A percentile compares a stretch with the other conserved stretches of the same genome.
These are phyloP conservation scores for Apiospora arundinis DNA, from an alignment of 2,329 filamentous ascomycete genomes.

Conservation along the genomic window DNA sequence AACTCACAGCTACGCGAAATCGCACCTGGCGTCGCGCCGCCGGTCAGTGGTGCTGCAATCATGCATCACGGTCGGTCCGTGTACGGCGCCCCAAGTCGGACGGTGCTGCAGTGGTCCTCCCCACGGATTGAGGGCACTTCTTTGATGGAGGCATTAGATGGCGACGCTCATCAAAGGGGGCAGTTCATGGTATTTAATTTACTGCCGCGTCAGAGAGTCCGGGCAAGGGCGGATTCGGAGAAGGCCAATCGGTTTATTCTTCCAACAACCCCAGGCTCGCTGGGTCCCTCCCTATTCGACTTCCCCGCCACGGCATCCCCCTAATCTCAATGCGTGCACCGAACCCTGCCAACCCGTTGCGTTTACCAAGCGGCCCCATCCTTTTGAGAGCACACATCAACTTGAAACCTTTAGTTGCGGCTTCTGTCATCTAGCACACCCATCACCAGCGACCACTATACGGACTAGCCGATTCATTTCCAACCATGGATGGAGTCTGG, in stretches of 20 bases:
- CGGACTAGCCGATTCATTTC: slow-evolving; percentile 13
- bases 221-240: neutral
- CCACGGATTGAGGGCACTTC: too few species aligned
- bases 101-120: neutral
- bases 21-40: slow-evolving; percentile 10
- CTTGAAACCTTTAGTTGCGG: neutral
- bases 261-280: neutral
- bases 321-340: neutral
- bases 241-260: neutral
- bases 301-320: slow-evolving; percentile 5
- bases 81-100: slow-evolving; percentile 1
- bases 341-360: neutral
- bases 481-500: neutral
- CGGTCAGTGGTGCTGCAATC: neutral
- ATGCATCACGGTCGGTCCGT: slow-evolving; percentile 16
- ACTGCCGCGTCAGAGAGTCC: neutral
- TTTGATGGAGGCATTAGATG: neutral
- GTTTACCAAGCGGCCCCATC: neutral
- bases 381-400: neutral
- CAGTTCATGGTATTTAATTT: slow-evolving; percentile 1
- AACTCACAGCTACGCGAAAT: neutral
- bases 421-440: neutral
- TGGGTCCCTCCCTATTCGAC: neutral
- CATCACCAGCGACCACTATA: neutral
- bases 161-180: neutral